Conservation (phyloP, 1,284 basidiomycete species). For the Coniophora puteana region DNA sequence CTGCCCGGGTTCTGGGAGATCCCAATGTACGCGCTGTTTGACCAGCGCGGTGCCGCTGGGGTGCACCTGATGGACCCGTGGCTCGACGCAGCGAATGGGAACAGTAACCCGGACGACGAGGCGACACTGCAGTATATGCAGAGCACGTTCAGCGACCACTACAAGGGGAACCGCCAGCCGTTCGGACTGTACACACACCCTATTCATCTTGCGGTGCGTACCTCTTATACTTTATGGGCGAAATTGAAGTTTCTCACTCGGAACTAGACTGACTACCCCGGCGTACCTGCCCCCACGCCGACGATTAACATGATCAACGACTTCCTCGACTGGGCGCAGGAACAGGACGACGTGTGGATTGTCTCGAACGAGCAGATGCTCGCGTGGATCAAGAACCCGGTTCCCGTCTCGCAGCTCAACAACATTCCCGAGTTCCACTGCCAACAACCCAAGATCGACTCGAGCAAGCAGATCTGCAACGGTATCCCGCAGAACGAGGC, state of each 20-base stretch:
- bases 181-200: slow-evolving; percentile 83
- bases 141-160: slow-evolving; percentile 71
- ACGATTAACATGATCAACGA: slow-evolving; percentile 73
- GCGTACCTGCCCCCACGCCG: slow-evolving; percentile 42
- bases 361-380: slow-evolving; percentile 73
- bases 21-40: slow-evolving; percentile 79
- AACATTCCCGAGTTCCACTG: slow-evolving; percentile 55
- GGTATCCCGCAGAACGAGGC: slow-evolving; percentile 64
- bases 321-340: slow-evolving; percentile 81
- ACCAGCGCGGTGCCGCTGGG: slow-evolving; percentile 51
- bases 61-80: slow-evolving; percentile 81
- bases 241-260: slow-evolving; percentile 1
- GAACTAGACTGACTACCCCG: slow-evolving; percentile 50
- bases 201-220: slow-evolving; percentile 66
- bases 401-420: slow-evolving; percentile 57
- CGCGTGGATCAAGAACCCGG: slow-evolving; percentile 72
- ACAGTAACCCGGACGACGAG: slow-evolving; percentile 43
- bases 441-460: slow-evolving; percentile 52
- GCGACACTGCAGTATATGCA: slow-evolving; percentile 74
- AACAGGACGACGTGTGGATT: slow-evolving; percentile 75
- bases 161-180: slow-evolving; percentile 73
- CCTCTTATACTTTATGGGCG: not conserved
- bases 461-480: slow-evolving; percentile 62
- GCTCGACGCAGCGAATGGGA: slow-evolving; percentile 65
- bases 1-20: slow-evolving; percentile 81